Evolutionary conservation across 2,329 filamentous ascomycete species (phyloP).

Genomic region (Aaosphaeria pasadenensis): DNA sequence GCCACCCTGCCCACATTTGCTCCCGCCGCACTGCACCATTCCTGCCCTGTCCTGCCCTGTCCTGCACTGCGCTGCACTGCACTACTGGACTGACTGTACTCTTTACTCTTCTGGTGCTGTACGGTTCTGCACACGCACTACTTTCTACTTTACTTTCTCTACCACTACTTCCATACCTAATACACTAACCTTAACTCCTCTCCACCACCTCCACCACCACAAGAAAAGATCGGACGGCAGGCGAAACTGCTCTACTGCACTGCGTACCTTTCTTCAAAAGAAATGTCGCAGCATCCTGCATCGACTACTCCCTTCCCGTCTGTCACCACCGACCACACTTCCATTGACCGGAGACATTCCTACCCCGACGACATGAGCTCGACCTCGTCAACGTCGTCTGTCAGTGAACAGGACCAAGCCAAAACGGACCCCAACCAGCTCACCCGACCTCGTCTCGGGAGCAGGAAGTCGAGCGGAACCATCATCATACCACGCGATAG

Average conservation of each 20-base stretch:
- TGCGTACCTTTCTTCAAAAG: too few relatives aligned
- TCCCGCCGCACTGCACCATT: background rate
- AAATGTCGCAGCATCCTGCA: constrained; percentile 8
- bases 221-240: background rate
- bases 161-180: too few relatives aligned
- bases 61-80: too few relatives aligned
- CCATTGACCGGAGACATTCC: constrained; percentile 18
- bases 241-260: constrained; percentile 15
- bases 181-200: too few relatives aligned
- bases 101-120: too few relatives aligned
- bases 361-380: constrained; percentile 38
- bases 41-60: too few relatives aligned
- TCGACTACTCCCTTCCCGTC: constrained; percentile 23
- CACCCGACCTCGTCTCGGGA: constrained; percentile 65
- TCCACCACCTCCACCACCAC: too few relatives aligned
- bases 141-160: too few relatives aligned
- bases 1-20: background rate
- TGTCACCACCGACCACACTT: constrained; percentile 10
- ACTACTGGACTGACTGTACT: too few relatives aligned
- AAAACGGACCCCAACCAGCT: constrained; percentile 46
- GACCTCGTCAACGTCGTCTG: constrained; percentile 45
- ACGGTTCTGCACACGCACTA: too few relatives aligned
- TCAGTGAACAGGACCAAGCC: constrained; percentile 31
- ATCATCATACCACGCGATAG: constrained; percentile 79
- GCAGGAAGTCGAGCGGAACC: constrained; percentile 76